A percentile compares a stretch with the other conserved stretches of the same genome.
These are phyloP conservation scores for Kuraishia piskuri DNA, from an alignment of 805 yeast genomes.

Conservation along the genomic window DNA sequence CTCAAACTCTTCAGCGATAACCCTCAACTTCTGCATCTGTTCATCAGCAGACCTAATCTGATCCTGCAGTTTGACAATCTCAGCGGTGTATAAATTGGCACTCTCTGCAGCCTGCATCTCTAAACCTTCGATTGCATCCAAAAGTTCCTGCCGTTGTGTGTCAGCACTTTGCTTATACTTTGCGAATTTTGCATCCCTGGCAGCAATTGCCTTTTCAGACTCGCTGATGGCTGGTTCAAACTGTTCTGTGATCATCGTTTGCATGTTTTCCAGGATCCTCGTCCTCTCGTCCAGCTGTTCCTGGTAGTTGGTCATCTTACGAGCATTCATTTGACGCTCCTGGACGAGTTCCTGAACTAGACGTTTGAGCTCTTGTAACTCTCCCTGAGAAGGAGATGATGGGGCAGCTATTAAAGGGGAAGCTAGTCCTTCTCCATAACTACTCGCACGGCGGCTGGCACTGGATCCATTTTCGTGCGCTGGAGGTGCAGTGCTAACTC, in stretches of 20 bases:
- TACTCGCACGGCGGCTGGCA: not conserved
- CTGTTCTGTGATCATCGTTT: constrained; percentile 34
- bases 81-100: constrained; percentile 37
- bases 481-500: not conserved
- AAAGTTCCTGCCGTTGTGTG: constrained; percentile 47
- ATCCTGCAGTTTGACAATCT: constrained; percentile 18
- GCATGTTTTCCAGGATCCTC: constrained; percentile 37
- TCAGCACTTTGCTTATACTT: constrained; percentile 41
- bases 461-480: not conserved
- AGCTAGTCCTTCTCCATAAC: not conserved
- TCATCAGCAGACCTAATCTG: constrained; percentile 4
- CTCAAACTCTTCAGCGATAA: not conserved
- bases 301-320: constrained; percentile 12
- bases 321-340: constrained; percentile 5
- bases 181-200: constrained; percentile 37
- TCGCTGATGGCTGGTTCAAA: constrained; percentile 37
- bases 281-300: constrained; percentile 32
- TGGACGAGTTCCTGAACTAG: constrained; percentile 2
- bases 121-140: constrained; percentile 48
- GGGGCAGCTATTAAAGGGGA: not conserved
- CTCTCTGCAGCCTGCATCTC: constrained; percentile 48
- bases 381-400: not conserved
- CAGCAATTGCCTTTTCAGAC: constrained; percentile 32
- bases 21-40: constrained; percentile 2
- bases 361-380: not conserved